Evolutionary conservation across 306 rosid species (phyloP).

Genomic region (Gynostemma pentaphyllum): DNA sequence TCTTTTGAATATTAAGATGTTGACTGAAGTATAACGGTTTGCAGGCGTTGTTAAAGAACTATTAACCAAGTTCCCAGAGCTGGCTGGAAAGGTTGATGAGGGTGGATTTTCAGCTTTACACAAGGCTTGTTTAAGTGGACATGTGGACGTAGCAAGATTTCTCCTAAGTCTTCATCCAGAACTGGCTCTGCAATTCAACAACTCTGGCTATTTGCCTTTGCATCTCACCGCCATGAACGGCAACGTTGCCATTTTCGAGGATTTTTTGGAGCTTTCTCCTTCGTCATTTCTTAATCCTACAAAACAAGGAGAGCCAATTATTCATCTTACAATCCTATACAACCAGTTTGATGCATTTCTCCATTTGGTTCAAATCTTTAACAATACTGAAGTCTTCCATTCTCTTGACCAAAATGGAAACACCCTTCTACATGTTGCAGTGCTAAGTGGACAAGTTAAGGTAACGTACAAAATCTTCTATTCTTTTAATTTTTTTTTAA

Average conservation of each 20-base stretch:
- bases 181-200: conserved; percentile 28
- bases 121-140: conserved; percentile 35
- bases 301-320: conserved; percentile 44
- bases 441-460: conserved; percentile 31
- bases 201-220: conserved; percentile 50
- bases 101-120: conserved; percentile 43
- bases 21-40: too few species aligned
- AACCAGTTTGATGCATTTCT: conserved; percentile 39
- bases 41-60: conserved; percentile 48
- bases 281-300: conserved; percentile 35
- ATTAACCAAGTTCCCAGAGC: conserved; percentile 24
- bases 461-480: conserved; percentile 18
- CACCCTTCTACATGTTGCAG: conserved; percentile 49
- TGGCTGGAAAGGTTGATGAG: conserved; percentile 27
- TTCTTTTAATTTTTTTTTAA: too few species aligned
- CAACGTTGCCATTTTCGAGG: conserved; percentile 31
- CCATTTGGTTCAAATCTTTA: conserved; percentile 24
- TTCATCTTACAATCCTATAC: conserved; percentile 47
- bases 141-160: conserved; percentile 39
- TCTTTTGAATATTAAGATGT: too few species aligned
- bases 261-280: conserved; percentile 25
- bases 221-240: conserved; percentile 49
- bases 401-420: conserved; percentile 42
- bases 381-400: conserved; percentile 25
- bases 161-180: conserved; percentile 27